Percentiles rank a stretch among this genome's conserved stretches.
These are phyloP conservation scores for Termitomyces sp. DNA, from an alignment of 768 basidiomycete genomes.

Conservation along the genomic window DNA sequence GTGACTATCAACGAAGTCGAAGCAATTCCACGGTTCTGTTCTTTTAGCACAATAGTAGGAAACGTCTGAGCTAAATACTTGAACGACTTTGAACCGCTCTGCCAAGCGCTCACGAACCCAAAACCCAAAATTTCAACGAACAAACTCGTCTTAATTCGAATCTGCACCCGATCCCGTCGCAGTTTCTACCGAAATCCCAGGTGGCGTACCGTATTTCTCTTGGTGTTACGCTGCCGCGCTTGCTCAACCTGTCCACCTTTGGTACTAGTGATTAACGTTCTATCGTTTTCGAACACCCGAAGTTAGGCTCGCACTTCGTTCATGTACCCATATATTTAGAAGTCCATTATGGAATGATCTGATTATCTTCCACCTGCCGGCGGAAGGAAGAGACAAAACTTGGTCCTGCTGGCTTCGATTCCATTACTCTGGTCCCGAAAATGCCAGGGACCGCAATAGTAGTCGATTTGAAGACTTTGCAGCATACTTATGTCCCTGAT, in stretches of 20 bases:
- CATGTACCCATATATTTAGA: not conserved
- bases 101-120: not conserved
- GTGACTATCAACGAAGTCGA: not conserved
- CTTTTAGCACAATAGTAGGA: not conserved
- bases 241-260: not conserved
- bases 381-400: not conserved
- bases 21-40: not conserved
- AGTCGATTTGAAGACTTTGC: not conserved
- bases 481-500: constrained; percentile 13
- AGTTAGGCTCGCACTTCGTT: not conserved
- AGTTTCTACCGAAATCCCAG: not conserved
- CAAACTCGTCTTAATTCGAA: not conserved
- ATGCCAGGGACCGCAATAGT: not conserved
- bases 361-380: not conserved
- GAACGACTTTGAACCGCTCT: not conserved
- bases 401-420: not conserved
- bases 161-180: constrained; percentile 8
- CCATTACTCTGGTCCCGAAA: not conserved
- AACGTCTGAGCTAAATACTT: not conserved
- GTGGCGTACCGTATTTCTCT: not conserved
- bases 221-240: not conserved
- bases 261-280: not conserved
- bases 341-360: not conserved
- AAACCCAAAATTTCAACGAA: not conserved
- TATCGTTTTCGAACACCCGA: not conserved